A percentile compares a stretch with the other conserved stretches of the same genome.
These are phyloP conservation scores for Cicer pinnatifidum DNA, from an alignment of 306 rosid genomes.

Conservation along the genomic window DNA sequence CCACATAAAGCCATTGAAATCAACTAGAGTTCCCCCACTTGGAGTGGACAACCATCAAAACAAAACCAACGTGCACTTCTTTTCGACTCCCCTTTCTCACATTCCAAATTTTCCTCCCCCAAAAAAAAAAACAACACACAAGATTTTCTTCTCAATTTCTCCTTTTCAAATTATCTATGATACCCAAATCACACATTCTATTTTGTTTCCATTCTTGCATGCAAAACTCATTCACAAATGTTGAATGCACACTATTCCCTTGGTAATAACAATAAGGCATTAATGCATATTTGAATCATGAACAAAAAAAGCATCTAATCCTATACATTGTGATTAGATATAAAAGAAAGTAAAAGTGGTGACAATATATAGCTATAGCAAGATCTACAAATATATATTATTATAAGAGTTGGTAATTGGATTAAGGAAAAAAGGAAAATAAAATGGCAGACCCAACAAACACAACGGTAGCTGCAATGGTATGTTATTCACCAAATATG, in stretches of 20 bases:
- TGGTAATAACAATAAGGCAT: background rate
- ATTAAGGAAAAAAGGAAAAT: background rate
- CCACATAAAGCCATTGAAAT: constrained; percentile 45
- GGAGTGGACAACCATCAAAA: constrained; percentile 47
- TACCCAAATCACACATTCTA: background rate
- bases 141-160: constrained; percentile 17
- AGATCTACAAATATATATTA: background rate
- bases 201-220: background rate
- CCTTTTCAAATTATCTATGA: constrained; percentile 16
- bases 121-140: background rate
- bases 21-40: constrained; percentile 41
- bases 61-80: constrained; percentile 37
- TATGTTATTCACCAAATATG: constrained; percentile 79
- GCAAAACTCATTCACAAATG: constrained; percentile 34
- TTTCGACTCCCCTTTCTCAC: constrained; percentile 4
- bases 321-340: constrained; percentile 11
- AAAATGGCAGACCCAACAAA: constrained; percentile 29
- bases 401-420: background rate
- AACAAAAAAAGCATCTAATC: background rate
- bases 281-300: constrained; percentile 12
- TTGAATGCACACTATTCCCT: constrained; percentile 10
- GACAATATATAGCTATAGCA: background rate
- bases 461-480: constrained; percentile 37
- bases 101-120: constrained; percentile 19
- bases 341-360: constrained; percentile 3